phyloP scores from a whole-genome alignment of 169 alveolate genomes.

The Plasmodium knowlesi region DNA sequence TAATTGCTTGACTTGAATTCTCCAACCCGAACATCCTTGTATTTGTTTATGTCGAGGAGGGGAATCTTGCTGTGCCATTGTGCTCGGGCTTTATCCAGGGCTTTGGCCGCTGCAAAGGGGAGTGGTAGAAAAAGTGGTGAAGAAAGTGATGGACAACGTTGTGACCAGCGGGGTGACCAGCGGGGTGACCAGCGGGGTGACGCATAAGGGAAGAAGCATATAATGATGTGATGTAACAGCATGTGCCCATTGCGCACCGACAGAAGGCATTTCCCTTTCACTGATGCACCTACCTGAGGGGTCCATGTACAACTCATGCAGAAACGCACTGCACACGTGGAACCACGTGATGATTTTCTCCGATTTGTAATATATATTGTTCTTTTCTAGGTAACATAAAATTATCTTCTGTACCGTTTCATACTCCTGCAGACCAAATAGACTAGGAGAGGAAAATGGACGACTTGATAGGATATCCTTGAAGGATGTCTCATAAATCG shows the following conservation, averaged over 20 bases:
- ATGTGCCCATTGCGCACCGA: too few relatives aligned
- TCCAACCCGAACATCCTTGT: slow-evolving; percentile 43
- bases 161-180: too few relatives aligned
- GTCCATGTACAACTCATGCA: slow-evolving; percentile 36
- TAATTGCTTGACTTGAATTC: slow-evolving; percentile 50
- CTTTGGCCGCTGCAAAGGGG: not conserved
- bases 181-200: too few relatives aligned
- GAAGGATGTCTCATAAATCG: slow-evolving; percentile 23
- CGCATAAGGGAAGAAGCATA: too few relatives aligned
- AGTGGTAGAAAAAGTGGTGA: not conserved
- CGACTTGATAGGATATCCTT: slow-evolving; percentile 22
- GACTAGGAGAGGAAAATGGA: slow-evolving; percentile 24
- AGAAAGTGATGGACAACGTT: too few relatives aligned
- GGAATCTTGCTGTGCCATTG: slow-evolving; percentile 1
- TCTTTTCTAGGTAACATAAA: slow-evolving; percentile 21
- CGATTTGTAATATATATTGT: slow-evolving; percentile 48
- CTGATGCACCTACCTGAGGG: not conserved
- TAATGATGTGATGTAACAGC: not conserved
- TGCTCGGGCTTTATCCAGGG: slow-evolving; percentile 4
- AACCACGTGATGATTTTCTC: slow-evolving; percentile 59
- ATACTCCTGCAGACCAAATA: not conserved
- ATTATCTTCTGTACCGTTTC: slow-evolving; percentile 42
- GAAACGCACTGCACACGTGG: slow-evolving; percentile 57
- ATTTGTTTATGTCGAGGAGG: slow-evolving; percentile 40
- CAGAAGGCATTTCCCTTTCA: too few relatives aligned